Conservation (phyloP, 169 alveolate species). For the Babesia ovis region DNA sequence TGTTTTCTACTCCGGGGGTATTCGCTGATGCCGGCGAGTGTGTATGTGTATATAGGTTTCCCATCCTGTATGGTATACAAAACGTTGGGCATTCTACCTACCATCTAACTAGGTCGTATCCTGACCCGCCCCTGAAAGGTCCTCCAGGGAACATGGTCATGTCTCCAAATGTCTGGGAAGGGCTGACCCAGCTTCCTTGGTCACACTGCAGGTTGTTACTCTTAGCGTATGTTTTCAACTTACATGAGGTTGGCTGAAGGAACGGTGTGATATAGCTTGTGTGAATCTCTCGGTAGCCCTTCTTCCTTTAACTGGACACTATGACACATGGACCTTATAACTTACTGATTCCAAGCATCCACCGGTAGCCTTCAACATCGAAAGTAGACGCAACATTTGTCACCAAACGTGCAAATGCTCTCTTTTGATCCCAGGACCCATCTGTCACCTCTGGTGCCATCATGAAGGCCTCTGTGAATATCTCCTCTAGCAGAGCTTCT, state of each 20-base stretch:
- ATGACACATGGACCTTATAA: neutral
- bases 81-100: neutral
- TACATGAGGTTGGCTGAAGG: constrained; percentile 65
- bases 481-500: constrained; percentile 19
- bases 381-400: constrained; percentile 42
- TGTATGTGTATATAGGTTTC: constrained; percentile 43
- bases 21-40: constrained; percentile 71
- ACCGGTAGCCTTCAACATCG: constrained; percentile 57
- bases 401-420: constrained; percentile 7
- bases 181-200: constrained; percentile 63
- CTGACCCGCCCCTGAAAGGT: constrained; percentile 49
- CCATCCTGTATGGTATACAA: constrained; percentile 60
- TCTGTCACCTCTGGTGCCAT: constrained; percentile 38
- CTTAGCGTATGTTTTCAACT: neutral
- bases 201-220: constrained; percentile 51
- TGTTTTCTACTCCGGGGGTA: constrained; percentile 75
- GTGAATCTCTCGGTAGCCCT: constrained; percentile 50
- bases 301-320: constrained; percentile 41
- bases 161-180: constrained; percentile 40
- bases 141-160: constrained; percentile 65
- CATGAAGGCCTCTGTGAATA: constrained; percentile 36
- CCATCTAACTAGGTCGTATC: constrained; percentile 53
- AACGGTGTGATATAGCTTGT: constrained; percentile 49
- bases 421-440: constrained; percentile 25
- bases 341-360: constrained; percentile 49